Base-by-base conservation (phyloP, 768 basidiomycete genomes). In the Terana coerulea region DNA sequence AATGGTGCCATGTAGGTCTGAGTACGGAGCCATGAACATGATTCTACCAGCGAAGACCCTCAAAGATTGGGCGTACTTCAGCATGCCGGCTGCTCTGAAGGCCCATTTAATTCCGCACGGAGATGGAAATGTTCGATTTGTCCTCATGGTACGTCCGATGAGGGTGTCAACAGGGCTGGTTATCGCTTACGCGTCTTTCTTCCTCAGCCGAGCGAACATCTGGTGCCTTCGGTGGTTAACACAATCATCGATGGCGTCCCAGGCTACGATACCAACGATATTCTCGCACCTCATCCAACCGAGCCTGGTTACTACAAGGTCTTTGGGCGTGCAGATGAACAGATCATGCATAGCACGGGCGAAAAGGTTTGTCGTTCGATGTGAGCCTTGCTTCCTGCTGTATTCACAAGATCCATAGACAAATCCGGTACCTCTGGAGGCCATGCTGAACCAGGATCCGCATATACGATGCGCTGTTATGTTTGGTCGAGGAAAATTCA, bases 321-420 rank as follows among this genome's bases (percentile, higher is more conserved):
- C 1, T 67, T 59, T 41, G 75, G 77, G 3, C 64, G 78, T 15
- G 63, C 59, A 3, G 76, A 77, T 49, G 76, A 78, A 46, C 75
- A 76, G 57, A 72, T 78, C 35, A 70, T 71, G 61, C 67, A 57
- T 21, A 49, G 30, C 34, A 69, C 60, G 1, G 67, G 67, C 24
- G 67, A 68, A 46, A 68, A 68, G n/a, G n/a, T n/a, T n/a, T n/a
- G n/a, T n/a, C n/a, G n/a, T n/a, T n/a, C n/a, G 54, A 60, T 60
- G 21, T 19, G 36, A 43, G n/a, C n/a, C n/a, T n/a, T n/a, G n/a
- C n/a, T n/a, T n/a, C n/a, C n/a, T n/a, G 11, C 30, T 33, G 31
- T 10, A 22, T 11, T 34, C 8, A 21, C 30, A 15, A 33, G 31
- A 33, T 15, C 33, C 19, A 21, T 33, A 65, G 60, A 68, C 65